Base-by-base conservation (phyloP, 495 filamentous ascomycete species). In the Neurospora africana region DNA sequence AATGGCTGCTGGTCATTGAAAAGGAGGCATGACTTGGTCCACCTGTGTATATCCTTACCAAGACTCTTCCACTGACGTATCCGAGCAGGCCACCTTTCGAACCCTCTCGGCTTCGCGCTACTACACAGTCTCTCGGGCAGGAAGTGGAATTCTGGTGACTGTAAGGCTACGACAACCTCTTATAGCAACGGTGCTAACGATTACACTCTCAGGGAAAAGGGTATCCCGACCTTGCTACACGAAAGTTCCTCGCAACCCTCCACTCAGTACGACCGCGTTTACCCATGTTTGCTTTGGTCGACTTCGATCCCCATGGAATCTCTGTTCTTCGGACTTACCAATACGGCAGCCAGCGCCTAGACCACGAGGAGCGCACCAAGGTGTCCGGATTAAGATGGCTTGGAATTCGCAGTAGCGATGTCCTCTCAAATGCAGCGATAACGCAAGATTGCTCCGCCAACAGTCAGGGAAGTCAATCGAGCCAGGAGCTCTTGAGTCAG, bases 271-370 rank as follows among this genome's bases (percentile, higher is more conserved):
- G 76, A 68, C 78, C 81, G 3, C 43, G 76, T 1, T 77, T 88
- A 1, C 85, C 83, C 0, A 86, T 95, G 36, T 90, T 87, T 71
- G 89, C 84, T 1, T 83, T 98, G 0, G 89, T 94, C 2, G 95
- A 99, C 77, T 92, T 89, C 70, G 95, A 98, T 74, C 92, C 96
- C 1, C 88, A 97, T 74, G 95, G 95, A 0, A 85, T 99, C 68
- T 86, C 86, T 5, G 98, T 99, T 71, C 86, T 95, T 80, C 90
- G 91, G 15, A 96, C 90, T 5, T 98, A 97, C 83, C 93, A 92
- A 75, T 85, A 92, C 74, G 93, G 94, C n/a, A 97, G 94, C 36
- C 82, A 84, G 67, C 85, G 86, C 0, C 86, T 97, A 5, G 81
- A 88, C 0, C 91, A 95, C 76, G 92, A 97, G 74, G 81, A 83